phyloP scores from a whole-genome alignment of 2,329 filamentous ascomycete species.

The Exutisphaerella laricina region DNA sequence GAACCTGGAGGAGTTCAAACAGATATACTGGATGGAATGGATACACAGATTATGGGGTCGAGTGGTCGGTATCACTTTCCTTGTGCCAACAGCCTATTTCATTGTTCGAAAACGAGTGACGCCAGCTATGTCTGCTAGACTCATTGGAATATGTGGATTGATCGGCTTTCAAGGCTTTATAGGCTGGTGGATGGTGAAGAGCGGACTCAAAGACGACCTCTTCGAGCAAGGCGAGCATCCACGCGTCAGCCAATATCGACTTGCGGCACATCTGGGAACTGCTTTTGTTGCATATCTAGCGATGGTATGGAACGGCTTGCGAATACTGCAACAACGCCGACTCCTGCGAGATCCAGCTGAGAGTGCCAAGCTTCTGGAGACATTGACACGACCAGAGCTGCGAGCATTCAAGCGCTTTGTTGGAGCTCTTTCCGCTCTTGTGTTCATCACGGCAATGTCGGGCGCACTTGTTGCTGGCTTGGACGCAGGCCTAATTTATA shows the following conservation, averaged over 20 bases:
- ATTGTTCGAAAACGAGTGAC: conserved; percentile 74
- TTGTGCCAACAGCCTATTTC: conserved; percentile 84
- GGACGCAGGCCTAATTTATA: conserved; percentile 96
- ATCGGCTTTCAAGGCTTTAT: conserved; percentile 95
- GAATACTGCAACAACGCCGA: conserved; percentile 71
- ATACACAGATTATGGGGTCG: conserved; percentile 90
- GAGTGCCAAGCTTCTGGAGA: conserved; percentile 48
- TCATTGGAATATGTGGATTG: conserved; percentile 76
- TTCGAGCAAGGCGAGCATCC: conserved; percentile 88
- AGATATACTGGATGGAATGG: conserved; percentile 99
- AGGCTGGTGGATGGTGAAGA: conserved; percentile 99
- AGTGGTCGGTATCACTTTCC: conserved; percentile 82
- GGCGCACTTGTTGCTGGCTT: conserved; percentile 90
- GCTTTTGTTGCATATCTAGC: conserved; percentile 90
- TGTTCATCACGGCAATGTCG: conserved; percentile 89
- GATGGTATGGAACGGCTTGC: conserved; percentile 86
- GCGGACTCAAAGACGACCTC: conserved; percentile 88
- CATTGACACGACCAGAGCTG: conserved; percentile 62
- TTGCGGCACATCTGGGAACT: conserved; percentile 81
- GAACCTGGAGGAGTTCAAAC: conserved; percentile 89
- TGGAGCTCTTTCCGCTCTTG: conserved; percentile 63
- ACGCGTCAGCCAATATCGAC: conserved; percentile 87
- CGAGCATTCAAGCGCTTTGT: conserved; percentile 68
- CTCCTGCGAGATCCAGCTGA: conserved; percentile 63
- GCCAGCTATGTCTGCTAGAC: conserved; percentile 66